Evolutionary conservation across 2,329 filamentous ascomycete genomes (phyloP).

Genomic region (Fusarium staphyleae): DNA sequence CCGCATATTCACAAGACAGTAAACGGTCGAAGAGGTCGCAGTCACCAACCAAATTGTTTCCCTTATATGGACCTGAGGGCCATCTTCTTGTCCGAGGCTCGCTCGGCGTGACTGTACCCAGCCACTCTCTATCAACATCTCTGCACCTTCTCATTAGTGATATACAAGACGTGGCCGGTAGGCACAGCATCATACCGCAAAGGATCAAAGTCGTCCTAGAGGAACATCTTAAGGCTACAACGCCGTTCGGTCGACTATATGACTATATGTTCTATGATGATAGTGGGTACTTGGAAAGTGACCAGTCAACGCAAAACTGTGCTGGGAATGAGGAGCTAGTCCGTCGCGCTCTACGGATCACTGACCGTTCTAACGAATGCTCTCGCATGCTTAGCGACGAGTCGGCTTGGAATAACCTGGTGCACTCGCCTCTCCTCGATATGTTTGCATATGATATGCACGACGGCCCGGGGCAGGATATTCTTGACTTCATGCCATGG

Average conservation of each 20-base stretch:
- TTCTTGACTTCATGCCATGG: slow-evolving; percentile 1
- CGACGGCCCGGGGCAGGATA: background rate
- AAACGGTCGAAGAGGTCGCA: slow-evolving; percentile 2
- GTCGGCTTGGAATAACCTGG: slow-evolving; percentile 5
- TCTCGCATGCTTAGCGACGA: slow-evolving; percentile 11
- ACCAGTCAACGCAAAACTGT: background rate
- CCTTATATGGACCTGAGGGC: slow-evolving; percentile 1
- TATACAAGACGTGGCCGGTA: background rate
- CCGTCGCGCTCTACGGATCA: background rate
- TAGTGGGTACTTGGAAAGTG: no score
- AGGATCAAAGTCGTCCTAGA: background rate
- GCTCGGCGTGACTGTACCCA: background rate
- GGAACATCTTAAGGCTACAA: background rate
- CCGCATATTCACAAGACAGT: background rate
- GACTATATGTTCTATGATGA: slow-evolving; percentile 5
- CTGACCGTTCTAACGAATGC: background rate
- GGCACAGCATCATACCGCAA: background rate
- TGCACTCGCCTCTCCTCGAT: slow-evolving; percentile 6
- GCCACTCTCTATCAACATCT: background rate
- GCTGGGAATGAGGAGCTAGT: background rate
- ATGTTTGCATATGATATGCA: slow-evolving; percentile 4
- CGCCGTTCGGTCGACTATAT: background rate
- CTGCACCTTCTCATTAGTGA: background rate
- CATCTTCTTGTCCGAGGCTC: background rate
- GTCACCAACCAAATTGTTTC: slow-evolving; percentile 5